Percentiles rank a stretch among this genome's conserved stretches.
Conservation (phyloP, 345 rosid genomes). For the Murraya koenigii region DNA sequence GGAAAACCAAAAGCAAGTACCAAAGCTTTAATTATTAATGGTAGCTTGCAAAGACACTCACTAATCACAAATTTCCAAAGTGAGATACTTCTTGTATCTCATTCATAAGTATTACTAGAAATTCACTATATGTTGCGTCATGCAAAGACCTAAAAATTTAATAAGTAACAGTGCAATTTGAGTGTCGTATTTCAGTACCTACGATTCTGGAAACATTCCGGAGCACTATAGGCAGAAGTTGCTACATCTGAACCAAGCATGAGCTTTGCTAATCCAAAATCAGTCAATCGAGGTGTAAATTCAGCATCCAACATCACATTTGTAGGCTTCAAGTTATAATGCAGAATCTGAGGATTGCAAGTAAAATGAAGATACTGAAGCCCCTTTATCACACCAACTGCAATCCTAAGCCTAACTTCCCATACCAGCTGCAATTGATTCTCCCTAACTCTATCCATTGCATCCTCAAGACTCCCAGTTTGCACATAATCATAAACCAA, state of each 20-base stretch:
- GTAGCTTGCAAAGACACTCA: neutral
- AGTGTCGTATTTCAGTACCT: slow-evolving; percentile 44
- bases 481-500: slow-evolving; percentile 83
- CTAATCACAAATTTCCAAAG: neutral
- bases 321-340: slow-evolving; percentile 74
- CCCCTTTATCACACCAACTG: slow-evolving; percentile 87
- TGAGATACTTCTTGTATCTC: neutral
- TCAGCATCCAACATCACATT: slow-evolving; percentile 95
- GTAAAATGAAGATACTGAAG: slow-evolving; percentile 77
- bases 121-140: neutral
- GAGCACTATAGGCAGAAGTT: slow-evolving; percentile 60
- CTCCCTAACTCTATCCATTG: slow-evolving; percentile 64
- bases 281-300: slow-evolving; percentile 79
- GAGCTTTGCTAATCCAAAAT: slow-evolving; percentile 69
- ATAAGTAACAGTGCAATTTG: neutral
- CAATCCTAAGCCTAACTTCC: slow-evolving; percentile 84
- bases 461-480: slow-evolving; percentile 80
- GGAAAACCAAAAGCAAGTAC: neutral
- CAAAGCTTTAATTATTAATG: neutral
- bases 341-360: slow-evolving; percentile 69
- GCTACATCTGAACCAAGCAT: slow-evolving; percentile 51
- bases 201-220: slow-evolving; percentile 70
- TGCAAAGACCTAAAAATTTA: neutral
- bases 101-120: neutral
- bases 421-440: slow-evolving; percentile 68